These are phyloP conservation scores for Aspergillus quadrilineatus DNA, from an alignment of 2,329 filamentous ascomycete genomes.

Conservation along the genomic window DNA sequence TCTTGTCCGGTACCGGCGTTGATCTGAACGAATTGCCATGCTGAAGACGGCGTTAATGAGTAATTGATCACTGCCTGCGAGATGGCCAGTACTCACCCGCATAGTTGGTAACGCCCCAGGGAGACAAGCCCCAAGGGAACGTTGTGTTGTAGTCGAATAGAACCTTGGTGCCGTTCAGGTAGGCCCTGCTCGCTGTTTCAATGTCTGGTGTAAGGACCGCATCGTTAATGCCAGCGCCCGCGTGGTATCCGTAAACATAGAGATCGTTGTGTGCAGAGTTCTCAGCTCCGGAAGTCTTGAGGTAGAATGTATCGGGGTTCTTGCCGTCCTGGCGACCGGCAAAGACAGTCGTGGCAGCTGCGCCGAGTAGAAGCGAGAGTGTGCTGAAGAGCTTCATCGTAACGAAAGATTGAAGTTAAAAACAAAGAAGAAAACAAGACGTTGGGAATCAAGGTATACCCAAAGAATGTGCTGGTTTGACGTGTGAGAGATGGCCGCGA, in stretches of 20 bases:
- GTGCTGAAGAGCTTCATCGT: slow-evolving; percentile 32
- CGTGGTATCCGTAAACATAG: slow-evolving; percentile 41
- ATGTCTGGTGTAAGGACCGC: slow-evolving; percentile 33
- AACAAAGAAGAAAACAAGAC: slow-evolving; percentile 1
- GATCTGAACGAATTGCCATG: slow-evolving; percentile 38
- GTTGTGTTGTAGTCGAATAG: slow-evolving; percentile 30
- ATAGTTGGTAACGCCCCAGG: slow-evolving; percentile 31
- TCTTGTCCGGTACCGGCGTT: slow-evolving; percentile 32
- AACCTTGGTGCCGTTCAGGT: slow-evolving; percentile 35
- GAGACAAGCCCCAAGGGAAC: slow-evolving; percentile 34
- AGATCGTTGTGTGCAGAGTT: slow-evolving; percentile 34
- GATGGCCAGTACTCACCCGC: slow-evolving; percentile 29
- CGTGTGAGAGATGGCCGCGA: not conserved
- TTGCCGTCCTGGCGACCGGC: slow-evolving; percentile 19
- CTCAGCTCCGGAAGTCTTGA: slow-evolving; percentile 34
- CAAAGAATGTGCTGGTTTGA: slow-evolving; percentile 6
- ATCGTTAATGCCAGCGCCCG: slow-evolving; percentile 41
- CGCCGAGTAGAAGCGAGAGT: slow-evolving; percentile 30
- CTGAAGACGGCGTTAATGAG: slow-evolving; percentile 20
- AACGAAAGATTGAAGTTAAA: not conserved
- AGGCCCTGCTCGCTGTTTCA: slow-evolving; percentile 27
- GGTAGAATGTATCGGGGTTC: slow-evolving; percentile 28
- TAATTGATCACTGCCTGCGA: not conserved
- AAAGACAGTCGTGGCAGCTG: slow-evolving; percentile 26
- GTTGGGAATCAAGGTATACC: slow-evolving; percentile 3